A percentile compares a stretch with the other conserved stretches of the same genome.
Evolutionary conservation across 2,329 filamentous ascomycete genomes (phyloP).

Genomic region (Thielaviopsis cerberus): DNA sequence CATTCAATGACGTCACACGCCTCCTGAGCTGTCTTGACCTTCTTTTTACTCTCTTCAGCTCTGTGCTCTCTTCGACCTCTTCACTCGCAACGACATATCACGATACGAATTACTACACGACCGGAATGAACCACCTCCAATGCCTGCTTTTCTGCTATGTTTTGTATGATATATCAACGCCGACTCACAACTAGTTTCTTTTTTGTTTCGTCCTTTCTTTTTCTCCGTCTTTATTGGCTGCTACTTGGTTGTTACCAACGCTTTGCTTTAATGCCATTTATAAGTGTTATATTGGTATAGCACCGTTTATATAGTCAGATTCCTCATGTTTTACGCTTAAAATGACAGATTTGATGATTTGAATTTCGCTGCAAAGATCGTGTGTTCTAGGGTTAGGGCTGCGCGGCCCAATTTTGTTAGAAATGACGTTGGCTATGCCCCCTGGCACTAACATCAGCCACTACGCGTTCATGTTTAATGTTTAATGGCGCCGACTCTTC

Average conservation of each 20-base stretch:
- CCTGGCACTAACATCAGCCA: not conserved
- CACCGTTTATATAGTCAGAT: not conserved
- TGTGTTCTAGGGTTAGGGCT: not conserved
- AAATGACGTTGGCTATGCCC: not conserved
- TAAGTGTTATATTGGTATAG: not conserved
- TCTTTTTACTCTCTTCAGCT: not conserved
- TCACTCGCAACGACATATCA: conserved; percentile 1
- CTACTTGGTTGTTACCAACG: not conserved
- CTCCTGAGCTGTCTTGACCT: not conserved
- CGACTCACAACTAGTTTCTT: not conserved
- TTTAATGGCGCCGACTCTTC: not conserved
- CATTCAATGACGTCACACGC: conserved; percentile 1
- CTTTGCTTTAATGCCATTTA: not conserved
- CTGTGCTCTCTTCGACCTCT: not conserved
- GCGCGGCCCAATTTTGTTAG: not conserved
- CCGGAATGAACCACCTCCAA: conserved; percentile 4
- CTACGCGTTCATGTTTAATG: not conserved
- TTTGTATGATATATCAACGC: not conserved
- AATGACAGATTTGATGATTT: not conserved
- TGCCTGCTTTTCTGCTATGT: conserved; percentile 7
- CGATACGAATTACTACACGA: conserved; percentile 11
- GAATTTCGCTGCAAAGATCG: not conserved
- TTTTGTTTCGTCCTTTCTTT: not conserved
- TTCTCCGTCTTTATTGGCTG: not conserved
- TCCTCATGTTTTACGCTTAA: not conserved